Base-by-base conservation (phyloP, 176 grass and related monocot species). In the Dactylis glomerata region DNA sequence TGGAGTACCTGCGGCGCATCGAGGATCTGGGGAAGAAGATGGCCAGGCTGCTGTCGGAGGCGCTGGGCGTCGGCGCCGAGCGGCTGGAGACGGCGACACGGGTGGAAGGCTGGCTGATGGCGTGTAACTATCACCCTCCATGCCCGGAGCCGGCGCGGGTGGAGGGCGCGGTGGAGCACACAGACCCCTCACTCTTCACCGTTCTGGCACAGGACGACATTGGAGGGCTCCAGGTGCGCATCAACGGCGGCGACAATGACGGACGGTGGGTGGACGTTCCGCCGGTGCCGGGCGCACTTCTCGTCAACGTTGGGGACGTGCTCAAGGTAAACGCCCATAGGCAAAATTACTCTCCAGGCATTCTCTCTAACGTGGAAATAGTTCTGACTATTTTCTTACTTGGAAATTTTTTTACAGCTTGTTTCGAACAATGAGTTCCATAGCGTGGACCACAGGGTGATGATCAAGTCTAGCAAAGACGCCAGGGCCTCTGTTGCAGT, bases 71-170 rank as follows among this genome's bases (percentile, higher is more conserved):
- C 34, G 34, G 34, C 34, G 34, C 61, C 8, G 77, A 80, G 24
- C 19, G 41, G 71, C 63, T 88, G 27, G 85, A 85, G 82, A 31
- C 9, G 85, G 20, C 13, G 26, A 82, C 75, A 64, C 56, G 20
- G 70, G 37, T 85, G 20, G 77, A 91, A 55, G 85, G 82, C 45
- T 77, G 64, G 77, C 8, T 85, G 5, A 88, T 91, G 90, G 82
- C 10, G 24, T 91, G 90, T 78, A 86, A 91, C 72, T 91, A 91
- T 69, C 88, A 88, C 59, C 86, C 86, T 36, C 90, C 82, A 54
- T 88, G 82, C 28, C 81, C 78, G 13, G 90, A 88, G 82, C 82
- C 82, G 26, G 82, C 57, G 24, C 52, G 5, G 34, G 34, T 36
- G 34, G 5, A 3, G 34, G 34, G 34, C 2, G 5, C 3, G 3